These are phyloP conservation scores for Borovskyia barvae DNA, from an alignment of 208 protist species.

Conservation along the genomic window DNA sequence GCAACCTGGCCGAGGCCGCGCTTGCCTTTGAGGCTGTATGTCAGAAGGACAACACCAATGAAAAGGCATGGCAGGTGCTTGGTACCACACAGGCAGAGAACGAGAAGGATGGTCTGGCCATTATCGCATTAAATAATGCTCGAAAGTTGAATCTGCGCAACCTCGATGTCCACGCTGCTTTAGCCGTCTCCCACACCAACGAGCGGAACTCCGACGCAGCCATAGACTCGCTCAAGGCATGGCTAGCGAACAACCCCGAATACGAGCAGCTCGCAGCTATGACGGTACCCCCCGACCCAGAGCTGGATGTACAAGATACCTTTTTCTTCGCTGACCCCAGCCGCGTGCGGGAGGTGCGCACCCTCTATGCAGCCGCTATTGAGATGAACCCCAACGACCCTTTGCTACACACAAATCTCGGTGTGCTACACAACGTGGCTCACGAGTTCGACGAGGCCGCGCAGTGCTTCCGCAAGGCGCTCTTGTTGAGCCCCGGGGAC, in stretches of 20 bases:
- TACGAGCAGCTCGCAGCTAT: conserved; percentile 77
- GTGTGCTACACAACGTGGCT: conserved; percentile 80
- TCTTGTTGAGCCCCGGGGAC: conserved; percentile 67
- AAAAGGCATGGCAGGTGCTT: conserved; percentile 77
- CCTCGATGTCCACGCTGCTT: conserved; percentile 66
- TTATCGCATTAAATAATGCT: conserved; percentile 84
- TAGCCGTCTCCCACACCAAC: conserved; percentile 87
- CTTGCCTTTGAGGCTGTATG: conserved; percentile 89
- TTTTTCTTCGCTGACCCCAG: conserved; percentile 75
- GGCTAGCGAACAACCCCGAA: conserved; percentile 74
- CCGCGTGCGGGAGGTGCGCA: conserved; percentile 55
- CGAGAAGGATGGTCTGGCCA: conserved; percentile 88
- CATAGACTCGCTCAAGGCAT: conserved; percentile 72
- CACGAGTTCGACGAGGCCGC: conserved; percentile 81
- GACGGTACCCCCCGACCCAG: conserved; percentile 37
- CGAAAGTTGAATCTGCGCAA: conserved; percentile 64
- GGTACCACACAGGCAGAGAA: conserved; percentile 88
- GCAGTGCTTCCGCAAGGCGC: conserved; percentile 65
- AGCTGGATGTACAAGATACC: conserved; percentile 52
- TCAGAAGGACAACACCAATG: conserved; percentile 63
- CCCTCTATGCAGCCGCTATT: conserved; percentile 70
- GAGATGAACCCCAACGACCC: conserved; percentile 76
- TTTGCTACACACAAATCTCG: conserved; percentile 76
- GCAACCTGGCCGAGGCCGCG: conserved; percentile 82
- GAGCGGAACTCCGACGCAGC: conserved; percentile 72